Conservation (phyloP, 306 rosid species). For the Psophocarpus tetragonolobus region DNA sequence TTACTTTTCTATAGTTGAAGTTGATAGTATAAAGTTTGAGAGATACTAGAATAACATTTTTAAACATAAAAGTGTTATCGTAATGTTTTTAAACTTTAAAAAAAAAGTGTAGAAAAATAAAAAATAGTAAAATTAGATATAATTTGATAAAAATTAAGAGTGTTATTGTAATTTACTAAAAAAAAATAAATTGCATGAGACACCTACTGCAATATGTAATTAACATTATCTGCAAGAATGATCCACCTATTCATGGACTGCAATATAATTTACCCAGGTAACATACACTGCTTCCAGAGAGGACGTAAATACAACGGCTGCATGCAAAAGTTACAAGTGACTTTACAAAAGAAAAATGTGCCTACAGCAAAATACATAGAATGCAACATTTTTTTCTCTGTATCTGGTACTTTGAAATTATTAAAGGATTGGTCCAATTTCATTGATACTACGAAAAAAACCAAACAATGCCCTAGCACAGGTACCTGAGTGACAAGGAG, state of each 20-base stretch:
- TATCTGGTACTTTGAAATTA: background rate
- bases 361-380: slow-evolving; percentile 19
- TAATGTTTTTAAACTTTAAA: no score
- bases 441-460: background rate
- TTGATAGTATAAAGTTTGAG: no score
- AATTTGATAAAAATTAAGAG: no score
- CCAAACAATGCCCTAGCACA: slow-evolving; percentile 2
- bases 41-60: no score
- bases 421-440: slow-evolving; percentile 1
- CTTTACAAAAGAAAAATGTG: slow-evolving; percentile 28
- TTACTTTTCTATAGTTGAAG: no score
- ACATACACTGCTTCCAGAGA: slow-evolving; percentile 1
- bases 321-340: slow-evolving; percentile 9
- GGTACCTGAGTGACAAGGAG: background rate
- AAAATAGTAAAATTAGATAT: no score
- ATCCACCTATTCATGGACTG: background rate
- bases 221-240: background rate
- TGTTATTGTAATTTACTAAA: no score
- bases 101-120: no score
- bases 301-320: slow-evolving; percentile 22
- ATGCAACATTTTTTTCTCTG: background rate
- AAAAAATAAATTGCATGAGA: no score
- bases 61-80: no score
- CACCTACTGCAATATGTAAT: slow-evolving; percentile 16
- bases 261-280: background rate